A percentile compares a stretch with the other conserved stretches of the same genome.
phyloP scores from a whole-genome alignment of 257 asterid species.

The Plantago elongata region DNA sequence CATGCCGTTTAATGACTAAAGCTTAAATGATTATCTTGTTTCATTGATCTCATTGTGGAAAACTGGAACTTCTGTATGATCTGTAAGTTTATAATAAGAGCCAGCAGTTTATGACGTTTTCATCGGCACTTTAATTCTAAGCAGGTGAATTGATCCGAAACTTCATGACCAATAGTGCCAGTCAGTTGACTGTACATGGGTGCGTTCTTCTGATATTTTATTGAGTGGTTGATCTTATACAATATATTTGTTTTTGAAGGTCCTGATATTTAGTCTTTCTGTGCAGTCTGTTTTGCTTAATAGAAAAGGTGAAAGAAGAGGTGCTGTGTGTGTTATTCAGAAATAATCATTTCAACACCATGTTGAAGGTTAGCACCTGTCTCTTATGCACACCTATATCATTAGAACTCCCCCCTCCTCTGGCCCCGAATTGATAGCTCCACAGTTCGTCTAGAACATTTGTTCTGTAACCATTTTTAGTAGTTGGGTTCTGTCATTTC shows the following conservation, averaged over 20 bases:
- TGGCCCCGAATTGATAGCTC: too few relatives aligned
- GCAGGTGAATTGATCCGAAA: conserved; percentile 68
- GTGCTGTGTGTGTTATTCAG: conserved; percentile 94
- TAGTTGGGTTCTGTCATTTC: background rate
- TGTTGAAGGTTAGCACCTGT: conserved; percentile 87
- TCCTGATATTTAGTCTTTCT: conserved; percentile 23
- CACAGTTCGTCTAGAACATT: too few relatives aligned
- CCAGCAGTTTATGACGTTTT: conserved; percentile 17
- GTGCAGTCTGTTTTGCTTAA: conserved; percentile 82
- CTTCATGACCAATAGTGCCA: conserved; percentile 88
- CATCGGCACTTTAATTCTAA: conserved; percentile 25
- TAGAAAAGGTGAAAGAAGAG: conserved; percentile 80
- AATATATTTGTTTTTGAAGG: conserved; percentile 18
- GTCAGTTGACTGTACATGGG: conserved; percentile 90
- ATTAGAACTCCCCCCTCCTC: background rate
- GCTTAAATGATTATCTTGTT: conserved; percentile 6
- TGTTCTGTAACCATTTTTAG: too few relatives aligned
- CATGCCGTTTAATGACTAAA: conserved; percentile 1
- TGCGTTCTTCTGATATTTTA: conserved; percentile 29
- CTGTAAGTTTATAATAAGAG: too few relatives aligned
- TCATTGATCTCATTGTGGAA: background rate
- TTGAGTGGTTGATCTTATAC: conserved; percentile 17
- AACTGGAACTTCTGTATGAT: too few relatives aligned
- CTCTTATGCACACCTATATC: conserved; percentile 1
- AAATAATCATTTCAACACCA: conserved; percentile 95